These are phyloP conservation scores for Agrocybe pediades DNA, from an alignment of 768 basidiomycete species.

Conservation along the genomic window DNA sequence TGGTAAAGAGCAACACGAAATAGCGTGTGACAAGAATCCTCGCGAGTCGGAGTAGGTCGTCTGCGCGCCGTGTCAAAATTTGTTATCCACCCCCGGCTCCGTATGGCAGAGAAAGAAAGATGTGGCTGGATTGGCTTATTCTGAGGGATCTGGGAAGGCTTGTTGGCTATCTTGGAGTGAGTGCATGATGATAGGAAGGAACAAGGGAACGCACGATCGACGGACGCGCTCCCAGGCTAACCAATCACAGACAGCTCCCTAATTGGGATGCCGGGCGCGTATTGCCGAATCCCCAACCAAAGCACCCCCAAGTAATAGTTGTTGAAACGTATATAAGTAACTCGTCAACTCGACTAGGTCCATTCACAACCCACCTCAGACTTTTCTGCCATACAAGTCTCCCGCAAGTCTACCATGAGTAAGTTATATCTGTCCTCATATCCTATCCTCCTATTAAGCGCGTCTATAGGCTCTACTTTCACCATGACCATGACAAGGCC, in stretches of 20 bases:
- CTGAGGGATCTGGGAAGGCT: background rate
- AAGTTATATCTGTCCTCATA: slow-evolving; percentile 14
- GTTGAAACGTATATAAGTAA: slow-evolving; percentile 30
- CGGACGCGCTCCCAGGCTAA: slow-evolving; percentile 2
- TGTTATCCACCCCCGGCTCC: background rate
- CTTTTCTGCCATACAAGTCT: slow-evolving; percentile 1
- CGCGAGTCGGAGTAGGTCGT: background rate
- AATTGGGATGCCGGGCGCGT: slow-evolving; percentile 11
- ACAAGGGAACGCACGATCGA: background rate
- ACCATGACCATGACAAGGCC: slow-evolving; percentile 53
- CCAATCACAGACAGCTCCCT: slow-evolving; percentile 4
- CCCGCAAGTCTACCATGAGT: slow-evolving; percentile 37
- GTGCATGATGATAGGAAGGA: background rate
- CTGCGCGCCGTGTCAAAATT: background rate
- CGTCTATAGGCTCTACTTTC: slow-evolving; percentile 31
- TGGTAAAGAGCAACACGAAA: background rate
- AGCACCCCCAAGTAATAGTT: slow-evolving; percentile 20
- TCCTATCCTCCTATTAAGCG: slow-evolving; percentile 4
- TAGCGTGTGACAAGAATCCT: background rate
- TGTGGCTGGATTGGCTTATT: background rate
- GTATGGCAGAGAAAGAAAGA: background rate
- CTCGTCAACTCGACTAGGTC: slow-evolving; percentile 9
- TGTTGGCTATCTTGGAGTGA: too few species aligned
- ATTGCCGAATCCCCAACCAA: slow-evolving; percentile 34
- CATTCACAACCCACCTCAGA: slow-evolving; percentile 16